These are phyloP conservation scores for Lathyrus oleraceus DNA, from an alignment of 306 rosid species.

Conservation along the genomic window DNA sequence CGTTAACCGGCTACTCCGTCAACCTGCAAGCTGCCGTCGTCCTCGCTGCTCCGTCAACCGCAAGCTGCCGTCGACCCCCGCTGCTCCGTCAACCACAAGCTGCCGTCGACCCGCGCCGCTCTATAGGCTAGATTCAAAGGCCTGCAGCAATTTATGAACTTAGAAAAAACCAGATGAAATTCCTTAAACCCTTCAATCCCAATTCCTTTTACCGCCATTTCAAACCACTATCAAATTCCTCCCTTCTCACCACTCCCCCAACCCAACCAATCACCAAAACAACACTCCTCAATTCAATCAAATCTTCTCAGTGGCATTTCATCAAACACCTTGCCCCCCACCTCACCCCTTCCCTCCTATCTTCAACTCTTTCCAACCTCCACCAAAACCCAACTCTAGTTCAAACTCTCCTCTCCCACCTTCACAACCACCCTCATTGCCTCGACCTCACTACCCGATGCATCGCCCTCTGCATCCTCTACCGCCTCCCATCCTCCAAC, in stretches of 20 bases:
- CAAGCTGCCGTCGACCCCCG: no score
- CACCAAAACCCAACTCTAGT: constrained; percentile 51
- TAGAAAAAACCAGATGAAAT: neutral
- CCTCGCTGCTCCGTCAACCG: no score
- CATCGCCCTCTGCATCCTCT: constrained; percentile 58
- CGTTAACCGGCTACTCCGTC: no score
- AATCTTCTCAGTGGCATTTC: constrained; percentile 84
- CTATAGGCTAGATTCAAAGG: no score
- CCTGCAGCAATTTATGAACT: no score
- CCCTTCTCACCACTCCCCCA: neutral
- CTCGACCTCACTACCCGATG: constrained; percentile 49
- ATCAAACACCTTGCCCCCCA: constrained; percentile 60
- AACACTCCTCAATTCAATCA: constrained; percentile 40
- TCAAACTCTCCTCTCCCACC: constrained; percentile 45
- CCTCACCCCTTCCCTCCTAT: constrained; percentile 51
- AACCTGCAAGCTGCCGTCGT: no score
- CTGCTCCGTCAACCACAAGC: no score
- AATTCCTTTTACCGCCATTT: neutral
- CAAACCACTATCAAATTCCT: neutral
- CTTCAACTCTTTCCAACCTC: constrained; percentile 52
- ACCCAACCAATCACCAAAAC: constrained; percentile 38
- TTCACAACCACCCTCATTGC: constrained; percentile 34
- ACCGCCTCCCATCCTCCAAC: constrained; percentile 60
- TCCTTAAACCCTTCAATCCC: neutral
- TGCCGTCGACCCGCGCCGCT: no score